These are phyloP conservation scores for Tricholoma furcatifolium DNA, from an alignment of 768 basidiomycete genomes.

Conservation along the genomic window DNA sequence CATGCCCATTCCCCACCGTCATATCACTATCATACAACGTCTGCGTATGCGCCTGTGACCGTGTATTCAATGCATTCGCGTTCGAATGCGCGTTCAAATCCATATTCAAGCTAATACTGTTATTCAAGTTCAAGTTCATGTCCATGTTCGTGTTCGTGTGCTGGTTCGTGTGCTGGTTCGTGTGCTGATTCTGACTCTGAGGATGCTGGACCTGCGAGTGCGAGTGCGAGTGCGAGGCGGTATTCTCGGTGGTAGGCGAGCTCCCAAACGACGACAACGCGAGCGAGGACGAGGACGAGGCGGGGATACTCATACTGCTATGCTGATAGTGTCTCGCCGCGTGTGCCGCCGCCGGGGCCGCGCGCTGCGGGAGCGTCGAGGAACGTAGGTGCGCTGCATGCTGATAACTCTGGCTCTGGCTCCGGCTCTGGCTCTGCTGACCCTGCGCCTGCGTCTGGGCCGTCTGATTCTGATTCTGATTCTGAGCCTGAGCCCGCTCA, in stretches of 20 bases:
- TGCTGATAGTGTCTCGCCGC: constrained; percentile 45
- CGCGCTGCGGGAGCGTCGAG: constrained; percentile 44
- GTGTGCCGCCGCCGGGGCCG: constrained; percentile 26
- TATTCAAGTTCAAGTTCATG: not conserved
- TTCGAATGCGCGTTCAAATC: constrained; percentile 1
- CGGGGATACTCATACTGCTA: constrained; percentile 42
- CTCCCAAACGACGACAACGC: not conserved
- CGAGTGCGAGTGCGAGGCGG: too few species aligned
- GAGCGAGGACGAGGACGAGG: not conserved
- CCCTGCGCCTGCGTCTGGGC: too few species aligned
- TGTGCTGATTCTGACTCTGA: constrained; percentile 21
- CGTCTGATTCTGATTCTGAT: not conserved
- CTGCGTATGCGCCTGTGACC: not conserved
- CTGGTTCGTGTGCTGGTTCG: constrained; percentile 26
- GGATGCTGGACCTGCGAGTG: not conserved
- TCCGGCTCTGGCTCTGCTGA: constrained; percentile 10
- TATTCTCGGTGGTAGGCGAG: constrained; percentile 1
- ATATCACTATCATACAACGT: constrained; percentile 8
- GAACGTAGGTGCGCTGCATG: constrained; percentile 39
- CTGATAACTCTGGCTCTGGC: constrained; percentile 19
- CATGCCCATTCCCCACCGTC: not conserved
- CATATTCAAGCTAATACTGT: not conserved
- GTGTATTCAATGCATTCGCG: not conserved
- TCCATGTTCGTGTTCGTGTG: constrained; percentile 6
- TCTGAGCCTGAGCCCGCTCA: not conserved